Evolutionary conservation across 2,329 filamentous ascomycete species (phyloP).

Genomic region (Epichloe gansuensis): DNA sequence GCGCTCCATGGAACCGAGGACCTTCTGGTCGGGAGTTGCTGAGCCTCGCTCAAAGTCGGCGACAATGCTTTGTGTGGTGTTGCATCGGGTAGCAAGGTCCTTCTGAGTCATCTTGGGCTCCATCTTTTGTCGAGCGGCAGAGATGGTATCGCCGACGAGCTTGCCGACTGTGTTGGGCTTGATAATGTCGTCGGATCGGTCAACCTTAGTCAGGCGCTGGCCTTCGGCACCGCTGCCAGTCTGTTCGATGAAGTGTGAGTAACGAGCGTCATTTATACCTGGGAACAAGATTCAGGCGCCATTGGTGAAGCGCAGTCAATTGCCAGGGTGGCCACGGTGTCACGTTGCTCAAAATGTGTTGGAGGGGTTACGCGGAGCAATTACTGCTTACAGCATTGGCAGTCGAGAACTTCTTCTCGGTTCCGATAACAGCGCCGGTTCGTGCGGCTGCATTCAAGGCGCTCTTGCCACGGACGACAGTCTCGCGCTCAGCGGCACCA

Average conservation of each 20-base stretch:
- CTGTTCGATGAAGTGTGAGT: conserved; percentile 14
- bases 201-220: conserved; percentile 94
- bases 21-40: conserved; percentile 71
- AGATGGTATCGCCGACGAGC: conserved; percentile 71
- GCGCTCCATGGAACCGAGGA: conserved; percentile 65
- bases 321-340: neutral
- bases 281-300: neutral
- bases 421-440: conserved; percentile 59
- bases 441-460: conserved; percentile 85
- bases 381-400: conserved; percentile 47
- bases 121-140: conserved; percentile 62
- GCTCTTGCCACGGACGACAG: conserved; percentile 70
- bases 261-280: neutral
- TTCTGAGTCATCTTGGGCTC: conserved; percentile 97
- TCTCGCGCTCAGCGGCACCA: conserved; percentile 60
- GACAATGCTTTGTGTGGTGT: conserved; percentile 68
- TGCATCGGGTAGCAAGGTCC: conserved; percentile 72
- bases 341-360: neutral
- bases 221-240: conserved; percentile 45
- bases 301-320: neutral
- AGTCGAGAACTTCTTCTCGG: conserved; percentile 80
- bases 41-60: conserved; percentile 75
- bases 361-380: neutral
- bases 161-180: conserved; percentile 86
- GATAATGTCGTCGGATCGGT: conserved; percentile 93